Conservation (phyloP, 2,329 filamentous ascomycete genomes). For the Trichoderma oligosporum region DNA sequence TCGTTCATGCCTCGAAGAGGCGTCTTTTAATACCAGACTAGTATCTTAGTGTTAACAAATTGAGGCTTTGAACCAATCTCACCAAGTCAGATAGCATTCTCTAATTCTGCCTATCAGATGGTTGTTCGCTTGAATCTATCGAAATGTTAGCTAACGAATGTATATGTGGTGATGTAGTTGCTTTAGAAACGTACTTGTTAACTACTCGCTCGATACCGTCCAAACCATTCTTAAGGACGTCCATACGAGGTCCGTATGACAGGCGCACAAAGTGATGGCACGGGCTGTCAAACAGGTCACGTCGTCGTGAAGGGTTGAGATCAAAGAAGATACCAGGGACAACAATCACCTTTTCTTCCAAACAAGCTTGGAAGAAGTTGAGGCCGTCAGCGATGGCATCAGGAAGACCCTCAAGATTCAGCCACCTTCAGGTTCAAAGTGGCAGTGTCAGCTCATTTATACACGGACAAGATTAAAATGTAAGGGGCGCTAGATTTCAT, state of each 20-base stretch:
- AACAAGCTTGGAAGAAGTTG: constrained; percentile 93
- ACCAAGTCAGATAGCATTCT: not conserved
- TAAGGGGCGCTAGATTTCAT: constrained; percentile 30
- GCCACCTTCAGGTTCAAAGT: constrained; percentile 38
- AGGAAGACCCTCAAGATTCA: constrained; percentile 65
- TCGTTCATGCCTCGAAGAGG: not conserved
- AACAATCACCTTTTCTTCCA: constrained; percentile 92
- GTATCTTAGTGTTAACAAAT: not conserved
- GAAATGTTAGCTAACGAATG: constrained; percentile 11
- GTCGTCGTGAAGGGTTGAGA: constrained; percentile 80
- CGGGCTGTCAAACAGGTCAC: constrained; percentile 89
- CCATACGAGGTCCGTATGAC: constrained; percentile 80
- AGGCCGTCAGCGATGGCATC: constrained; percentile 84
- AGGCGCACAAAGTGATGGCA: constrained; percentile 90
- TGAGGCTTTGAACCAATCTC: not conserved
- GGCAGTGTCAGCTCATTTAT: not conserved
- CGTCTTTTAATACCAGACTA: not conserved
- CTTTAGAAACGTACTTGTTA: constrained; percentile 54
- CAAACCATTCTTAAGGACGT: constrained; percentile 70
- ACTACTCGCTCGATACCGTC: constrained; percentile 83
- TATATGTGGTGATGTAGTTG: too few species aligned
- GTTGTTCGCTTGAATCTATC: constrained; percentile 25
- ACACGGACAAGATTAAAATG: too few species aligned
- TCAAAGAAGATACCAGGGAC: constrained; percentile 98
- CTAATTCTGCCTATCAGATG: not conserved